Evolutionary conservation across 2,329 filamentous ascomycete species (phyloP).

Genomic region (Diaporthe australafricana): DNA sequence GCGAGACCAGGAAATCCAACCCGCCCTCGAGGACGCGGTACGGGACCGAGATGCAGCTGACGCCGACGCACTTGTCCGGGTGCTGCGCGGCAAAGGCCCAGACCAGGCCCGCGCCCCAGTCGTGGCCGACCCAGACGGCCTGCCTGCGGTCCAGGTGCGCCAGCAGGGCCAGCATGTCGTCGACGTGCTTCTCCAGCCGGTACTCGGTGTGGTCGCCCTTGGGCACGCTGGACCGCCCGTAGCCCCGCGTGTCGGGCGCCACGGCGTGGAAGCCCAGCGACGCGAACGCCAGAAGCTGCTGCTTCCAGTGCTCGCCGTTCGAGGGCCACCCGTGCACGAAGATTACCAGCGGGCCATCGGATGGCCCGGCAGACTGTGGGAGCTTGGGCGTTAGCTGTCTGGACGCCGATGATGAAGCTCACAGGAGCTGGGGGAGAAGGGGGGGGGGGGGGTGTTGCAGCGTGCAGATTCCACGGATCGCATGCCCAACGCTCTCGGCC

Average conservation of each 20-base stretch:
- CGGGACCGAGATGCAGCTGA: slow-evolving; percentile 50
- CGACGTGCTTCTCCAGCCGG: slow-evolving; percentile 45
- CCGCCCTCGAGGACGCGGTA: slow-evolving; percentile 55
- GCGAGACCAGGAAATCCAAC: slow-evolving; percentile 47
- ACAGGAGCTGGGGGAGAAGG: not conserved
- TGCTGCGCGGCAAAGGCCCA: slow-evolving; percentile 45
- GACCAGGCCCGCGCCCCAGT: slow-evolving; percentile 51
- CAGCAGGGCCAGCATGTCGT: slow-evolving; percentile 50
- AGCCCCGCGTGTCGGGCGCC: slow-evolving; percentile 51
- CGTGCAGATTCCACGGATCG: no score
- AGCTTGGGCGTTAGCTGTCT: not conserved
- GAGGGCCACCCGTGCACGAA: slow-evolving; percentile 53
- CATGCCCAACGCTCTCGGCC: no score
- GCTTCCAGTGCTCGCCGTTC: slow-evolving; percentile 48
- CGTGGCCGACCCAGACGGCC: slow-evolving; percentile 61
- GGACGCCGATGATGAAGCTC: no score
- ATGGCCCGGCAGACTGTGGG: slow-evolving; percentile 43
- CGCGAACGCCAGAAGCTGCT: slow-evolving; percentile 45
- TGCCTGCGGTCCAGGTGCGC: slow-evolving; percentile 45
- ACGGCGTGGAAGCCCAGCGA: slow-evolving; percentile 47
- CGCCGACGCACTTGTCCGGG: slow-evolving; percentile 43
- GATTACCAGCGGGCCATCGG: slow-evolving; percentile 45
- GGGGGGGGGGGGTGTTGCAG: no score
- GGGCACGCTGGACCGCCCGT: slow-evolving; percentile 49
- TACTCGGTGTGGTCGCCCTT: slow-evolving; percentile 44